These are phyloP conservation scores for Telfairia occidentalis DNA, from an alignment of 331 rosid species.

Conservation along the genomic window DNA sequence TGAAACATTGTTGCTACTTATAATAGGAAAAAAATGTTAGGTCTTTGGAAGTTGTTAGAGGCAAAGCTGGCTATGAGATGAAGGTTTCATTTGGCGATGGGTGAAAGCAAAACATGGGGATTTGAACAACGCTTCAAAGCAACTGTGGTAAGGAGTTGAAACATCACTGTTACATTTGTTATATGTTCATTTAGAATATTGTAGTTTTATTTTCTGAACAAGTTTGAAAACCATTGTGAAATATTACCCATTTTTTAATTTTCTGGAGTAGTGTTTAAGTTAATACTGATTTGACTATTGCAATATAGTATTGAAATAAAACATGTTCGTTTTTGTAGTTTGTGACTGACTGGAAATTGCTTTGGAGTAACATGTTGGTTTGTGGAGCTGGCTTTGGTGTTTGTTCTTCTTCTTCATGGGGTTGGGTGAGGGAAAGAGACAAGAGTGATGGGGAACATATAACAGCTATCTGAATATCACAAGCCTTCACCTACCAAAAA, in stretches of 20 bases:
- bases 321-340: not conserved
- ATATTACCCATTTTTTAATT: not conserved
- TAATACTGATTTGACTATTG: not conserved
- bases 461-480: not conserved
- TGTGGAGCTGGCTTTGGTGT: slow-evolving; percentile 2
- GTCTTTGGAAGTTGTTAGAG: slow-evolving; percentile 1
- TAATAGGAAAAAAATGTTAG: not conserved
- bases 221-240: not conserved
- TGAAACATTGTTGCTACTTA: not conserved
- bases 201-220: not conserved
- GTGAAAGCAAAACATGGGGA: slow-evolving; percentile 6
- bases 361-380: slow-evolving; percentile 11
- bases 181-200: not conserved
- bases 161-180: slow-evolving; percentile 10
- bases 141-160: slow-evolving; percentile 7
- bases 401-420: not conserved
- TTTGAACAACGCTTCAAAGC: slow-evolving; percentile 4
- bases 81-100: not conserved
- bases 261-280: not conserved
- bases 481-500: not conserved
- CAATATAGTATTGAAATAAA: not conserved
- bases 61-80: not conserved
- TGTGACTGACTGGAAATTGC: not conserved
- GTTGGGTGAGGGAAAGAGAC: slow-evolving; percentile 6
- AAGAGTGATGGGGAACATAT: not conserved